Conservation (phyloP, 176 grass and related monocot genomes). For the Rhynchospora pubera region DNA sequence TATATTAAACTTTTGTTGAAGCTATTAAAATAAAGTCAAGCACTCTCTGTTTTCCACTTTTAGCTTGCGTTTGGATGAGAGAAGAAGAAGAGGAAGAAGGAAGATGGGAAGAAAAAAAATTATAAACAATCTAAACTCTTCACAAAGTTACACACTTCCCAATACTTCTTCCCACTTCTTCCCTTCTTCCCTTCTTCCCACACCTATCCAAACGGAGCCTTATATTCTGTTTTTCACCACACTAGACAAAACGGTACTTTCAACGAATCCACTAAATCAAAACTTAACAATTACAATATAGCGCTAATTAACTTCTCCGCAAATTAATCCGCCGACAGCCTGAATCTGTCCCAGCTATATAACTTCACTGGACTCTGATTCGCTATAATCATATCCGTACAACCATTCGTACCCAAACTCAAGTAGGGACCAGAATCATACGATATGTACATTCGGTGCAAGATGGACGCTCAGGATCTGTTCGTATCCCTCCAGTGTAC, state of each 20-base stretch:
- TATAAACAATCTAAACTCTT: too few relatives aligned
- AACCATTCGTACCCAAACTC: too few relatives aligned
- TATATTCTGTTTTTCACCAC: background rate
- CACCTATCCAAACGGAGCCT: too few relatives aligned
- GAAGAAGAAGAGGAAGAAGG: too few relatives aligned
- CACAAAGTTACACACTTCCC: too few relatives aligned
- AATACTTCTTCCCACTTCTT: too few relatives aligned
- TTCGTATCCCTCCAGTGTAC: background rate
- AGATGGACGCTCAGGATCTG: background rate
- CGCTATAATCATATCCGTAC: background rate
- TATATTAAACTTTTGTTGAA: too few relatives aligned
- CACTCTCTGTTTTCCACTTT: too few relatives aligned
- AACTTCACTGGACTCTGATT: background rate
- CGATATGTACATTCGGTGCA: background rate
- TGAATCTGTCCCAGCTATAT: background rate
- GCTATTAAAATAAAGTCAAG: too few relatives aligned
- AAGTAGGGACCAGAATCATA: background rate
- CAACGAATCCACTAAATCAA: background rate
- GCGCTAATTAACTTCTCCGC: background rate
- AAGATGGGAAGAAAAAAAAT: too few relatives aligned
- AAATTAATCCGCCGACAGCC: background rate
- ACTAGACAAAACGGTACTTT: background rate
- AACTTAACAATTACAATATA: background rate
- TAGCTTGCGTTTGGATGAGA: too few relatives aligned
- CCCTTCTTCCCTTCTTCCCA: too few relatives aligned